Conservation (phyloP, 768 basidiomycete species). For the Suillus occidentalis region DNA sequence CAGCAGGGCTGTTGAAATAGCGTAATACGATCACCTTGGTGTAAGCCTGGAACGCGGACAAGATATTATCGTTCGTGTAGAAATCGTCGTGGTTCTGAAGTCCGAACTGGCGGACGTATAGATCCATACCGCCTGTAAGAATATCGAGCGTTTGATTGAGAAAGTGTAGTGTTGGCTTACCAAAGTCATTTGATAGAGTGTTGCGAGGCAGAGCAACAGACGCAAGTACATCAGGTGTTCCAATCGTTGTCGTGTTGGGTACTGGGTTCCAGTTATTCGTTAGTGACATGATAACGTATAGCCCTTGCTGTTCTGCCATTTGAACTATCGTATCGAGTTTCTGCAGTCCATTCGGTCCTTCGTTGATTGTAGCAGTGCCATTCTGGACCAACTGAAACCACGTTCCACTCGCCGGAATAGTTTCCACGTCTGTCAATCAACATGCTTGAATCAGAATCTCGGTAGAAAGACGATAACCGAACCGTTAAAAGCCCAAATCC, state of each 20-base stretch:
- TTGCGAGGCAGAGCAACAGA: slow-evolving; percentile 59
- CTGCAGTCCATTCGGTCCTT: slow-evolving; percentile 49
- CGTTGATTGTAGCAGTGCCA: slow-evolving; percentile 50
- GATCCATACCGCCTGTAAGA: slow-evolving; percentile 58
- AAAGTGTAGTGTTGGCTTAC: slow-evolving; percentile 37
- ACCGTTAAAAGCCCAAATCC: slow-evolving; percentile 43
- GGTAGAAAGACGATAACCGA: not conserved
- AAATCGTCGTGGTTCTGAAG: slow-evolving; percentile 55
- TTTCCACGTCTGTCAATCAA: slow-evolving; percentile 48
- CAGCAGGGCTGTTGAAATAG: slow-evolving; percentile 54
- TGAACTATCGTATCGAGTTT: slow-evolving; percentile 55
- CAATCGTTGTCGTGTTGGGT: slow-evolving; percentile 19
- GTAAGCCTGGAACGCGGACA: slow-evolving; percentile 42
- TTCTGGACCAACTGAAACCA: slow-evolving; percentile 57
- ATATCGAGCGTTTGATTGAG: slow-evolving; percentile 40
- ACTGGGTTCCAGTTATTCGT: slow-evolving; percentile 63
- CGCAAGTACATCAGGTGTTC: slow-evolving; percentile 35
- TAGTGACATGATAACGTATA: slow-evolving; percentile 54
- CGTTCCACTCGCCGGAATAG: slow-evolving; percentile 39
- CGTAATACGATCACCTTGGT: slow-evolving; percentile 36
- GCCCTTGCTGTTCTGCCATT: slow-evolving; percentile 52
- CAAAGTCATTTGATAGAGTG: slow-evolving; percentile 35
- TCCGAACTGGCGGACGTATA: slow-evolving; percentile 58
- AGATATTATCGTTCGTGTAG: slow-evolving; percentile 55
- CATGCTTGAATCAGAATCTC: slow-evolving; percentile 32